Base-by-base conservation (phyloP, 1,139 yeast species). In the Barnettozyma hawaiiensis region DNA sequence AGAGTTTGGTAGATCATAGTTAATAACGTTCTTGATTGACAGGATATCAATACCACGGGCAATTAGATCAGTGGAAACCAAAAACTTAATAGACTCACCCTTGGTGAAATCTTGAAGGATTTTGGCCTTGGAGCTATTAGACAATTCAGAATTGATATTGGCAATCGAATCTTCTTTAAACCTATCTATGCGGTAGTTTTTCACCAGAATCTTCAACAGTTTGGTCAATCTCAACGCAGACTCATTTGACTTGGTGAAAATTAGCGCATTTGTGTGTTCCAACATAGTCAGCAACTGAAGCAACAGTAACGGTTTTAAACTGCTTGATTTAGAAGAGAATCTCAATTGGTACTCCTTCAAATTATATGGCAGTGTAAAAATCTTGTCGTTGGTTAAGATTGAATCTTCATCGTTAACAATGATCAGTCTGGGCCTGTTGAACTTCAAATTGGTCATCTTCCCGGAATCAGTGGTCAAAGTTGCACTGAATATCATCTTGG, bases 381-480 rank as follows among this genome's bases (percentile, higher is more conserved):
- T 59, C 47, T 64, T 63, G 47, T 79, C 84, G 45, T 69, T 69
- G 22, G 71, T 75, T 49, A 74, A 62, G 10, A 54, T 38, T 4
- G 49, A 39, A 38, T 71, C 68, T 31, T 72, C 67, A 38, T 80
- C 75, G 52, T 82, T 86, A 45, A 86, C 81, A 44, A 90, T 76
- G 37, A 85, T 73, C 38, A 94, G 64, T 54, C 81, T 73, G 7
- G 96, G 96, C 39, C 72, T 71, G 43, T 71, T 67, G 51, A 94
- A 76, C 43, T 81, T 75, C 48, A 92, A 69, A 37, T 77, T 75
- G 9, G 92, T 73, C 42, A 94, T 67, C 57, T 85, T 85, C 28
- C 94, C 96, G 0, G 97, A 89, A 62, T 90, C 95, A 1, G 96
- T 82, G 3, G 97, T 89, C 45, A 94, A 71, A 0, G 99, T 92